A percentile compares a stretch with the other conserved stretches of the same genome.
phyloP scores from a whole-genome alignment of 2,329 filamentous ascomycete species.

The Colletotrichum plurivorum region DNA sequence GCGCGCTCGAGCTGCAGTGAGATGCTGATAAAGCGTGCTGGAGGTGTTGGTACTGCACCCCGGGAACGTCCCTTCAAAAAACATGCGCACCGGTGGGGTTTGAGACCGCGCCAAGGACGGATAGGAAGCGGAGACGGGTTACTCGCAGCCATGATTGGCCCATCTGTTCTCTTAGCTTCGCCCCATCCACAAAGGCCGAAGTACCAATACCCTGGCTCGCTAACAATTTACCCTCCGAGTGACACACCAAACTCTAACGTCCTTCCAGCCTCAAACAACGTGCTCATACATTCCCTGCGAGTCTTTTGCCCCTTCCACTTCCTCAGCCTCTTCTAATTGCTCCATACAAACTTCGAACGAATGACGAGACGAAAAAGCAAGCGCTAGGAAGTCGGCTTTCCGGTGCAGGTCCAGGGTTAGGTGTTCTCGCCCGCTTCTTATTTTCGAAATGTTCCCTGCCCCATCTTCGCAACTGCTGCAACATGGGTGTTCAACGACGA shows the following conservation, averaged over 20 bases:
- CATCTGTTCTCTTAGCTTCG: background rate
- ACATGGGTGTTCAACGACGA: background rate
- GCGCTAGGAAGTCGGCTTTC: background rate
- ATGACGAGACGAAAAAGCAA: constrained; percentile 28
- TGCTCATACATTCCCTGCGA: constrained; percentile 25
- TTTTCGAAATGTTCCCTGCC: background rate
- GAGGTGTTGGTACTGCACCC: constrained; percentile 12
- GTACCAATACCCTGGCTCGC: constrained; percentile 9
- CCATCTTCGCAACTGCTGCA: background rate
- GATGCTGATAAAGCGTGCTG: constrained; percentile 16
- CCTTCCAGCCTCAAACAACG: constrained; percentile 31
- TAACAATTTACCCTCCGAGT: constrained; percentile 32
- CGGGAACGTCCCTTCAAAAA: constrained; percentile 9
- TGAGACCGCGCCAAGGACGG: constrained; percentile 32
- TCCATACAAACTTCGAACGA: constrained; percentile 7
- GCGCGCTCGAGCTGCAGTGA: background rate
- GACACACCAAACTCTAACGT: constrained; percentile 15
- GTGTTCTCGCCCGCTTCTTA: background rate
- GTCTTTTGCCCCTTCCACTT: background rate
- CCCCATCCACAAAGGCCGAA: background rate
- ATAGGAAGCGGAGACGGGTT: background rate
- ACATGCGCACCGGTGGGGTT: constrained; percentile 28
- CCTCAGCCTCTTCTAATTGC: background rate
- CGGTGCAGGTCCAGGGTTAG: background rate
- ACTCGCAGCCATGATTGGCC: constrained; percentile 12